Base-by-base conservation (phyloP, 805 yeast species). In the Cyberlindnera petersonii region DNA sequence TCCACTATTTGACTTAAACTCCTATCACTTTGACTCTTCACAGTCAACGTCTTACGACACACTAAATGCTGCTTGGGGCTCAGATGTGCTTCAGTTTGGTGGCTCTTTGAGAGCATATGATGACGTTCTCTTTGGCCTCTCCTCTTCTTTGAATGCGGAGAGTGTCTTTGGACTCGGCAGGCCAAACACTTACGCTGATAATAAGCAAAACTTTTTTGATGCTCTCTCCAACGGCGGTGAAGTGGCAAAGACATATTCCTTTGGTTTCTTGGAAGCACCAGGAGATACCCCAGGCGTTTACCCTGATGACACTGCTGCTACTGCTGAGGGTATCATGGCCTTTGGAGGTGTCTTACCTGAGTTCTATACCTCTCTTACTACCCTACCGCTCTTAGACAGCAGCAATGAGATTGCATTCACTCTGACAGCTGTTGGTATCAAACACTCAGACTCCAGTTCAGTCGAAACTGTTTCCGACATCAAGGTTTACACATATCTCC, bases 331-430 rank as follows among this genome's bases (percentile, higher is more conserved):
- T 9, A 20, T 42, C 21, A 8, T 46, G 13, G 23, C 34, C 5
- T 37, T 46, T 26, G 49, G 49, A 13, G 43, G 43, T 26, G 49
- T 46, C 19, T 40, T 44, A 5, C 22, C 33, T 3, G 24, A 38
- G 8, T 35, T 31, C 31, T 46, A 39, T 22, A 35, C 28, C 22
- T 13, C 37, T 6, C 31, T 46, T 3, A 24, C 42, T 22, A 42
- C 49, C 18, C 18, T 46, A 4, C 49, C 49, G n/a, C 31, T 46
- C 4, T 16, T 44, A 6, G 31, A 33, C 9, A 15, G 19, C 5
- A 31, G 18, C 15, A 30, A 31, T 20, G 31, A 24, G 6, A 33
- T 41, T 16, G 35, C 41, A 3, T 39, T 44, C 34, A 44, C 48
- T 4, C 14, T 44, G 18, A 41, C 41, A 2, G 45, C 45, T 14